phyloP scores from a whole-genome alignment of 1,139 yeast genomes.

The Suhomyces ambrosiae region DNA sequence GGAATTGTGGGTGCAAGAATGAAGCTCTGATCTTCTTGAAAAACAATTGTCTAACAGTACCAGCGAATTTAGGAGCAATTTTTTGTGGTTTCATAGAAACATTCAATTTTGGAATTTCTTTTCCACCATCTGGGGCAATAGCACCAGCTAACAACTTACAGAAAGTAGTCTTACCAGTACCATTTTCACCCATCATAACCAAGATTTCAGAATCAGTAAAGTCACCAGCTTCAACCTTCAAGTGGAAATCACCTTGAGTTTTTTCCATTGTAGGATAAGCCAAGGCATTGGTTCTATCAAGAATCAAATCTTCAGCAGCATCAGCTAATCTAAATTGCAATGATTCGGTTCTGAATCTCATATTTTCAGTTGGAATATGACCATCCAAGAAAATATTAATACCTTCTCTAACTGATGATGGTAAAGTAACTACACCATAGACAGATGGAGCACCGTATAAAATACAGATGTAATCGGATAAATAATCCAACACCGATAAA shows the following conservation, averaged over 20 bases:
- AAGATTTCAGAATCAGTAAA: slow-evolving; percentile 95
- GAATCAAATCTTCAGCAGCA: slow-evolving; percentile 74
- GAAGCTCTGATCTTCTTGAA: slow-evolving; percentile 94
- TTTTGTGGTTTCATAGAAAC: slow-evolving; percentile 98
- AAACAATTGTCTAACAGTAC: slow-evolving; percentile 96
- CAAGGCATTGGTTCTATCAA: slow-evolving; percentile 79
- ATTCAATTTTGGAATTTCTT: slow-evolving; percentile 79
- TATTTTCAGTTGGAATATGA: slow-evolving; percentile 93
- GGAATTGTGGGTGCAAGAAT: slow-evolving; percentile 95
- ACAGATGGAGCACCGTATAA: slow-evolving; percentile 97
- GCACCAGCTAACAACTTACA: slow-evolving; percentile 95
- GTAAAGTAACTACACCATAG: slow-evolving; percentile 96
- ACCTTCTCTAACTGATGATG: slow-evolving; percentile 97
- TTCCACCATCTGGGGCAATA: slow-evolving; percentile 78
- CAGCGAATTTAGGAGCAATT: slow-evolving; percentile 97
- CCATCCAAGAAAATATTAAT: slow-evolving; percentile 97
- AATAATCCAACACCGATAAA: slow-evolving; percentile 92
- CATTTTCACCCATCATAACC: slow-evolving; percentile 99
- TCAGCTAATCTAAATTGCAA: slow-evolving; percentile 94
- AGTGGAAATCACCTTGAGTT: slow-evolving; percentile 94
- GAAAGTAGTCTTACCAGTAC: slow-evolving; percentile 98
- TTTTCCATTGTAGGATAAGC: slow-evolving; percentile 79
- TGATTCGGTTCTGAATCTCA: slow-evolving; percentile 95
- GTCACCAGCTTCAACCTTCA: slow-evolving; percentile 80
- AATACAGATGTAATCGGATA: slow-evolving; percentile 95